Conservation (phyloP, 2,329 filamentous ascomycete genomes). For the Drechslerella dactyloides region DNA sequence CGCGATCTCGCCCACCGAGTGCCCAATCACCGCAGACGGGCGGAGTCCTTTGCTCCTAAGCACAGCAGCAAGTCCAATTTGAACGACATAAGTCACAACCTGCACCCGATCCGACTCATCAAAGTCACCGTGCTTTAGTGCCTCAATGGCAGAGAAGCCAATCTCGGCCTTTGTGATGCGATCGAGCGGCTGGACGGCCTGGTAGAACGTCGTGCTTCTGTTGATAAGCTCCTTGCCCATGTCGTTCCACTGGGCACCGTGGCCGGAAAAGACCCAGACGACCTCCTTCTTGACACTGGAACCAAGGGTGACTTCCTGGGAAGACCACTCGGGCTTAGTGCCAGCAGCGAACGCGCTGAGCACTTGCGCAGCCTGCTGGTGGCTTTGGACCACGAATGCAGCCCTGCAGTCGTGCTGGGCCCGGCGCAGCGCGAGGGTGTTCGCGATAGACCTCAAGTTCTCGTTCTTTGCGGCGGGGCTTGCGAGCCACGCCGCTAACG, state of each 20-base stretch:
- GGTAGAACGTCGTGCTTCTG: constrained; percentile 21
- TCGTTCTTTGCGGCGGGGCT: too few species aligned
- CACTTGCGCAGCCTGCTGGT: constrained; percentile 4
- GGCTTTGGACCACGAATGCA: too few species aligned
- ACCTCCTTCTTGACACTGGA: constrained; percentile 15
- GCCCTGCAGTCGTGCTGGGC: too few species aligned
- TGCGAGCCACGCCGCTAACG: too few species aligned
- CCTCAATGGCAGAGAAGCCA: constrained; percentile 22
- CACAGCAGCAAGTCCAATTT: constrained; percentile 56
- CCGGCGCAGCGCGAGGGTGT: too few species aligned
- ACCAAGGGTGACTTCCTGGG: too few species aligned
- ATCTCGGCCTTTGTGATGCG: constrained; percentile 14
- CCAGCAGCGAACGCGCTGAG: constrained; percentile 7
- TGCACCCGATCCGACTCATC: constrained; percentile 28
- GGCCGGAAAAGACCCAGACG: constrained; percentile 60
- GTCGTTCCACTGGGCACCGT: constrained; percentile 61
- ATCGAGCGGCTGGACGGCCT: constrained; percentile 22
- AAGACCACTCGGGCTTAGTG: constrained; percentile 22
- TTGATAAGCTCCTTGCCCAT: constrained; percentile 59
- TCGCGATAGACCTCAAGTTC: too few species aligned
- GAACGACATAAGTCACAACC: constrained; percentile 57
- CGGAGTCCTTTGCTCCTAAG: constrained; percentile 56
- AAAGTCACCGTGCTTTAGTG: constrained; percentile 23
- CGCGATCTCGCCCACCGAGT: constrained; percentile 60
- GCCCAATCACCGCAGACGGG: constrained; percentile 59